Evolutionary conservation across 2,329 filamentous ascomycete genomes (phyloP).

Genomic region (Fusarium circinatum): DNA sequence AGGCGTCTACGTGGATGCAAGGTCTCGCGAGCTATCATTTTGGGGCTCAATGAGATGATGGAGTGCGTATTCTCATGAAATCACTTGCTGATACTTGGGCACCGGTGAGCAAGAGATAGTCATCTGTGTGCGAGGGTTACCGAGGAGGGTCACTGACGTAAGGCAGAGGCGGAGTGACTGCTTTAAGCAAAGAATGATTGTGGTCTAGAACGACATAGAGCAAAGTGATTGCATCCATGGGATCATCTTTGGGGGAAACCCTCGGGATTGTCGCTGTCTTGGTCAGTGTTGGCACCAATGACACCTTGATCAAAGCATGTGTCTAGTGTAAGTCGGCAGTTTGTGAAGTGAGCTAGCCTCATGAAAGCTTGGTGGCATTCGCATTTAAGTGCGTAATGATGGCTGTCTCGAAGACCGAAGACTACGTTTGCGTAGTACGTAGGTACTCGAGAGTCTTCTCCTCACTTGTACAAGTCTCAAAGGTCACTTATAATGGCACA

Average conservation of each 20-base stretch:
- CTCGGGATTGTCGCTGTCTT: background rate
- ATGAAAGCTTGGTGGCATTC: background rate
- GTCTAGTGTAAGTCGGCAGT: background rate
- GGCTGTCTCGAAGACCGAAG: background rate
- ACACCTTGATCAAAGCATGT: background rate
- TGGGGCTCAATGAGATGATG: accelerated
- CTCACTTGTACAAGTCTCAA: background rate
- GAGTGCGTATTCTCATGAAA: accelerated
- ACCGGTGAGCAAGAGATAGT: background rate
- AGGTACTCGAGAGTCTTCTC: background rate
- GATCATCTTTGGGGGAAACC: background rate
- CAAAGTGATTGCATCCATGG: accelerated
- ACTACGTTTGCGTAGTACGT: background rate
- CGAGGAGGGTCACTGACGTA: background rate
- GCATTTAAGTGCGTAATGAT: background rate
- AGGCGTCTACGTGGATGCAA: background rate
- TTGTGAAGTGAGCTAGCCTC: background rate
- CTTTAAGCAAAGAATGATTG: background rate
- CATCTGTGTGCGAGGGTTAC: too few species aligned
- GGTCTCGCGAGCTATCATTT: accelerated
- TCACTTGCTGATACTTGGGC: too few species aligned
- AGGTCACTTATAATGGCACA: background rate
- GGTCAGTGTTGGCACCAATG: background rate
- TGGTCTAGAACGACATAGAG: too few species aligned
- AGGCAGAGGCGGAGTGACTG: background rate